phyloP scores from a whole-genome alignment of 2,329 filamentous ascomycete genomes.

The Chaetothyriales sp. region DNA sequence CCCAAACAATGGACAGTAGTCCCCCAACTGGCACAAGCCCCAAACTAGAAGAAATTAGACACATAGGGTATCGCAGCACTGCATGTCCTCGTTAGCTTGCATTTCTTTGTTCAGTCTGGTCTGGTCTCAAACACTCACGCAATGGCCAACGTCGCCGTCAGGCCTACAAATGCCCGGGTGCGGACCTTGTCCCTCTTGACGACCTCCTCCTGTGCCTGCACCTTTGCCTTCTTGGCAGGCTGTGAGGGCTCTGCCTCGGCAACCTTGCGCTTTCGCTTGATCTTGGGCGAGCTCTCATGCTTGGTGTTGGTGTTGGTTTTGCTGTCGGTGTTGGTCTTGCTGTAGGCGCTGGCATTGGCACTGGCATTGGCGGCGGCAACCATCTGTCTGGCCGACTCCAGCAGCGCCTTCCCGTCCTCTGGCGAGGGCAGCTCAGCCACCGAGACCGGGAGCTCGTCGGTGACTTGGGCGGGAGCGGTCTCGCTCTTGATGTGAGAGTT shows the following conservation, averaged over 20 bases:
- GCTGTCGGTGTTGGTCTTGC: neutral
- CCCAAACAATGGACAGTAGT: neutral
- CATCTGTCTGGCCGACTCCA: slow-evolving; percentile 76
- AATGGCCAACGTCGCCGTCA: slow-evolving; percentile 73
- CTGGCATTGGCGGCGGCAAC: slow-evolving; percentile 51
- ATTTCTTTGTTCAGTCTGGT: neutral
- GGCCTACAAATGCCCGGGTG: slow-evolving; percentile 68
- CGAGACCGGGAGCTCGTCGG: slow-evolving; percentile 57
- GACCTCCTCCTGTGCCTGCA: slow-evolving; percentile 60
- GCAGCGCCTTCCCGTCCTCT: slow-evolving; percentile 67
- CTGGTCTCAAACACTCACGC: slow-evolving; percentile 50
- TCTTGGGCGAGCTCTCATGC: slow-evolving; percentile 23
- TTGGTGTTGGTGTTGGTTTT: slow-evolving; percentile 13
- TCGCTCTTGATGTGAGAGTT: slow-evolving; percentile 44
- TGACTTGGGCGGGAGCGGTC: slow-evolving; percentile 56
- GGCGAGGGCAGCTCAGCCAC: slow-evolving; percentile 53
- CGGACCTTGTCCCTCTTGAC: slow-evolving; percentile 74
- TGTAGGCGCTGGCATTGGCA: slow-evolving; percentile 13
- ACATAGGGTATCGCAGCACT: slow-evolving; percentile 14
- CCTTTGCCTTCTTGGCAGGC: slow-evolving; percentile 54
- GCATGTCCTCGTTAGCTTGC: neutral
- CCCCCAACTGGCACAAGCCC: neutral
- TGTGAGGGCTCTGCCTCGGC: slow-evolving; percentile 39
- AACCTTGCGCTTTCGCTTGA: slow-evolving; percentile 58
- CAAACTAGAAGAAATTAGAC: neutral